Evolutionary conservation across 1,139 yeast species (phyloP), one percentile per base, ranked within the genome.

Genomic region (Candida sp.): DNA sequence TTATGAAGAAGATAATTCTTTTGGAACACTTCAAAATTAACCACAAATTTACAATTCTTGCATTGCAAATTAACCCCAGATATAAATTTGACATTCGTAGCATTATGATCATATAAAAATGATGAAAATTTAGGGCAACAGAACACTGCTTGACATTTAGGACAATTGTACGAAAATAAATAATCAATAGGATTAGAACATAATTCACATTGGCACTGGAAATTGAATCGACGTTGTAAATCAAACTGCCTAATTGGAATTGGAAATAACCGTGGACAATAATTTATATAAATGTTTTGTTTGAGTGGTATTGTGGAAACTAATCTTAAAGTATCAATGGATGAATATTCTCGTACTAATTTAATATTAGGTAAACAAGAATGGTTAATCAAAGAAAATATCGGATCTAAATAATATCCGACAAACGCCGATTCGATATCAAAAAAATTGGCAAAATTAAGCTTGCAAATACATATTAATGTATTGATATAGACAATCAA

Each of bases 171-270:
- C 22, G 39, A 37, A 22, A 37, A 37, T 11, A 37, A 45, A 40
- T 43, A 45, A 39, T 34, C 45, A n/a, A 19, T 9, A 4, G 22
- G 36, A 5, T 29, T 21, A 22, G 42, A 22, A 25, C 35, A 44
- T 35, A n/a, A 22, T 7, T 12, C 21, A 29, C 39, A 37, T 19
- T 37, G 29, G 25, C 39, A 37, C 5, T 7, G 21, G 19, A 37
- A 37, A 15, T 27, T 12, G 21, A 37, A 37, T 4, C 39, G 33
- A 27, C 7, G 5, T 4, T 12, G n/a, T 15, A 37, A 21, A 22
- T 37, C 39, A 21, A n/a, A 21, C 27, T 29, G 39, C 12, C 39
- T 15, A 27, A 37, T 29, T 11, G 34, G 39, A 12, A 8, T 37
- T 15, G 39, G 39, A 5, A 37, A 8, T 5, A 29, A 4, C 11